Conservation (phyloP, 2,329 filamentous ascomycete species). For the Epichloe glyceriae region DNA sequence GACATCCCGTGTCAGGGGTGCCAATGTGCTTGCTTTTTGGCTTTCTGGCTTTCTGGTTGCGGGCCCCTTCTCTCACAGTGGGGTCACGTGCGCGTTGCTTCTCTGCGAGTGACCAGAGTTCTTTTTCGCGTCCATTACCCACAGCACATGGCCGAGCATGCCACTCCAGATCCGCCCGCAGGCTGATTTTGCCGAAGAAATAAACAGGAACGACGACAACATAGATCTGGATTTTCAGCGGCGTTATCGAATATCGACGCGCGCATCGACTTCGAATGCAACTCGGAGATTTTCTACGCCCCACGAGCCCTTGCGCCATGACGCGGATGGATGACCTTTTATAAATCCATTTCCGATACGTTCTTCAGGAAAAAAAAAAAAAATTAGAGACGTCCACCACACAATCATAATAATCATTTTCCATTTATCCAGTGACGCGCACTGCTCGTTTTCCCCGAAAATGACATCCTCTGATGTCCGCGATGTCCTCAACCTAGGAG, state of each 20-base stretch:
- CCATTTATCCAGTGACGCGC: no score
- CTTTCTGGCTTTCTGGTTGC: neutral
- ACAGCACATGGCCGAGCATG: no score
- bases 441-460: conserved; percentile 11
- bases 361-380: neutral
- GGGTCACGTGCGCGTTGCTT: conserved; percentile 12
- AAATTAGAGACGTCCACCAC: neutral
- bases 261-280: neutral
- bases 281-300: neutral
- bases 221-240: neutral
- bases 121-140: no score
- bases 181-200: neutral
- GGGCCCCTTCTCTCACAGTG: no score
- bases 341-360: neutral
- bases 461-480: conserved; percentile 73
- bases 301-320: neutral
- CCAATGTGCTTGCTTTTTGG: no score
- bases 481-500: conserved; percentile 75
- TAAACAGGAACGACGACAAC: neutral
- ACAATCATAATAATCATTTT: no score
- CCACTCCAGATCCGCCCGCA: no score
- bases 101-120: neutral
- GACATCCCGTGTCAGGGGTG: no score
- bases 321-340: neutral
- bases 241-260: neutral